Evolutionary conservation across 2,329 filamentous ascomycete genomes (phyloP), one percentile per base, ranked within the genome.

Genomic region (Phialocephala sp.): DNA sequence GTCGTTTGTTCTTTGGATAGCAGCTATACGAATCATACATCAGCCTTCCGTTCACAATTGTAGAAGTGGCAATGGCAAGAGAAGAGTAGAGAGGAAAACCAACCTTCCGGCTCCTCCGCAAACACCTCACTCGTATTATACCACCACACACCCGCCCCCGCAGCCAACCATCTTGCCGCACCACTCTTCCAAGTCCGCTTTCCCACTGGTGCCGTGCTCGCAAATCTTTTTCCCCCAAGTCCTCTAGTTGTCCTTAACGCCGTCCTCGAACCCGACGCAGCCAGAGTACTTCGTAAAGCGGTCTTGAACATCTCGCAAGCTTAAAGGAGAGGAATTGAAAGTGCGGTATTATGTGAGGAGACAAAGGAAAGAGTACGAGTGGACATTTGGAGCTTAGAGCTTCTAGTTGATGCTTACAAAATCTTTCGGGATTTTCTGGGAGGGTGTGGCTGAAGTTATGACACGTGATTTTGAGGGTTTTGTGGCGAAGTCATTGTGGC

Each of bases 91-190:
- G 32, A 32, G 15, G 9, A 27, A 47, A 32, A 27, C 68, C 37
- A 85, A 97, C 93, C 85, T 72, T 85, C 80, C 41, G 89, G 86
- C 78, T 96, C 90, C 74, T 97, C 92, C 18, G 93, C 91, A 78
- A 98, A 98, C 24, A 93, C 83, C 62, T 89, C 86, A 75, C 90
- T 94, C 8, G 93, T 97, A 82, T 93, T 97, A 79, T 98, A 99
- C 80, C 92, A 97, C 81, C 98, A 99, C 59, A 98, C 81, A 55
- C 90, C 88, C 22, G 85, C 92, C 66, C 83, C 84, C 0, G 92
- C 94, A 63, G 95, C 76, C 70, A 88, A 92, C 87, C 93, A 90
- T 81, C 94, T 86, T 73, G 87, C 77, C 4, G 84, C 84, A 60
- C 88, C 84, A 77, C 88, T 90, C 85, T 94, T 97, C 91, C 92